A percentile compares a stretch with the other conserved stretches of the same genome.
These are phyloP conservation scores for Linum lewisii DNA, from an alignment of 345 rosid genomes.

Conservation along the genomic window DNA sequence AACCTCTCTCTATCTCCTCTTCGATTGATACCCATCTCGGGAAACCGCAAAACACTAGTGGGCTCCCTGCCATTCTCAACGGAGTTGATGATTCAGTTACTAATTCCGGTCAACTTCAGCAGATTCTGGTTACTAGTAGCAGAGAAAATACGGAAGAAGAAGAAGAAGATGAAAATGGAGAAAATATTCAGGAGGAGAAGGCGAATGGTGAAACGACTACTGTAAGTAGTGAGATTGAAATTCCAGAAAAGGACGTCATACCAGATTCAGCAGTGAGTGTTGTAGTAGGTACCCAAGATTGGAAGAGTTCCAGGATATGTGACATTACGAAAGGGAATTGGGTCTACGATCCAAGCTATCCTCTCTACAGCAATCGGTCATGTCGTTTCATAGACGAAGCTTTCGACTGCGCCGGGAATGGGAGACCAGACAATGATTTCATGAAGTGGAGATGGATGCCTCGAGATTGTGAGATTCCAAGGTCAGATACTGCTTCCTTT, in stretches of 20 bases:
- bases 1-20: conserved; percentile 24
- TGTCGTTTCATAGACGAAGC: conserved; percentile 94
- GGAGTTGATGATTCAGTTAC: conserved; percentile 7
- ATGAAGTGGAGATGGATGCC: conserved; percentile 89
- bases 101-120: conserved; percentile 17
- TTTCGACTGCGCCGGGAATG: conserved; percentile 69
- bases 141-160: conserved; percentile 8
- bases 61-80: conserved; percentile 24
- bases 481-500: conserved; percentile 29
- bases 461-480: conserved; percentile 60
- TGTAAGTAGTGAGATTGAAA: conserved; percentile 11
- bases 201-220: background rate
- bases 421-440: conserved; percentile 56
- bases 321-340: conserved; percentile 71
- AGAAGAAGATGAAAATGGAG: background rate
- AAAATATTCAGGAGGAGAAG: conserved; percentile 8
- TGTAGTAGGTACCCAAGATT: conserved; percentile 13
- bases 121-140: conserved; percentile 14
- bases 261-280: conserved; percentile 7
- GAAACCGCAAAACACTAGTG: conserved; percentile 30
- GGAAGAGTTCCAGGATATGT: conserved; percentile 31
- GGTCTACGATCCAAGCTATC: conserved; percentile 67
- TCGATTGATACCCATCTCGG: conserved; percentile 26
- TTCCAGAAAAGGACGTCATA: conserved; percentile 18
- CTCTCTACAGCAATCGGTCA: conserved; percentile 60